Percentiles rank a stretch among this genome's conserved stretches.
These are phyloP conservation scores for Arthrobotrys sinensis DNA, from an alignment of 2,329 filamentous ascomycete genomes.

Conservation along the genomic window DNA sequence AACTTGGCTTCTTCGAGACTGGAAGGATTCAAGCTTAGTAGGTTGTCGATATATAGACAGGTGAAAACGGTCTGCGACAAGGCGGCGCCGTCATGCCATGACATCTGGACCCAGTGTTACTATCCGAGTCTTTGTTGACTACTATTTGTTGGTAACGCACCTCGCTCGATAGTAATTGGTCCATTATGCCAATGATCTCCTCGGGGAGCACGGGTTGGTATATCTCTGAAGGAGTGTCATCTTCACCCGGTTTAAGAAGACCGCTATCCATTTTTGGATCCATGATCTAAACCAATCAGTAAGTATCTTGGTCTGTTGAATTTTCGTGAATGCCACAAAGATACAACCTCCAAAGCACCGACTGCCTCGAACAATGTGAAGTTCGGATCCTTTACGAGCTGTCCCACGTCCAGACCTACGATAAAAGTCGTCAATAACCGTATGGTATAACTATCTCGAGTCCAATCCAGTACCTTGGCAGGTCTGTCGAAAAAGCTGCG, in stretches of 20 bases:
- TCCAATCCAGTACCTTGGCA: conserved; percentile 43
- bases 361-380: conserved; percentile 97
- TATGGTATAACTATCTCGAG: background rate
- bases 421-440: conserved; percentile 19
- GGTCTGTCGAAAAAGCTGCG: conserved; percentile 55
- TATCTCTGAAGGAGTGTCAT: conserved; percentile 88
- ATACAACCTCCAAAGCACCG: conserved; percentile 80
- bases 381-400: conserved; percentile 91
- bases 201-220: conserved; percentile 77
- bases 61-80: conserved; percentile 95
- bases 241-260: conserved; percentile 81
- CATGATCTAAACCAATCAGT: conserved; percentile 80
- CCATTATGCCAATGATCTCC: conserved; percentile 92
- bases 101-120: conserved; percentile 75
- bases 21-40: conserved; percentile 80
- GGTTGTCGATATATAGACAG: conserved; percentile 87
- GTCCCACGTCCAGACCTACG: conserved; percentile 81
- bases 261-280: conserved; percentile 99
- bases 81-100: conserved; percentile 96
- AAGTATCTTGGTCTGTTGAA: conserved; percentile 49
- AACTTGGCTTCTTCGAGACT: conserved; percentile 79
- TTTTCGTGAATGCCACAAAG: conserved; percentile 6
- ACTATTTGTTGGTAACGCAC: conserved; percentile 69
- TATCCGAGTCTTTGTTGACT: conserved; percentile 15
- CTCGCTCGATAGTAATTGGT: conserved; percentile 91